Percentiles rank a stretch among this genome's conserved stretches.
These are phyloP conservation scores for Lasiosphaeria miniovina DNA, from an alignment of 495 filamentous ascomycete species.

Conservation along the genomic window DNA sequence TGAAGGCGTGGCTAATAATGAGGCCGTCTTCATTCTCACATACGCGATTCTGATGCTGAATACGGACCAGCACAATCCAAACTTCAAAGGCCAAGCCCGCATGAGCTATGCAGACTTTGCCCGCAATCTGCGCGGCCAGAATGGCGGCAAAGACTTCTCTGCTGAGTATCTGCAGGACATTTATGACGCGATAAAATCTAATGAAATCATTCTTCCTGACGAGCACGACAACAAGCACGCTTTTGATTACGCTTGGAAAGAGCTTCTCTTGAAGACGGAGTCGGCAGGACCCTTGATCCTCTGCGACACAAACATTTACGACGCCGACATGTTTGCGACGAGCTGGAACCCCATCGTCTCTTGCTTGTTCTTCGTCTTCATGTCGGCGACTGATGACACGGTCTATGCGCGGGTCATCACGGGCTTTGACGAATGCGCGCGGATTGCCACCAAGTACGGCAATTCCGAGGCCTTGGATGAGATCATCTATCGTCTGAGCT, in stretches of 20 bases:
- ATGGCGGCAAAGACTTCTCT: constrained; percentile 79
- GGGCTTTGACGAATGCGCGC: constrained; percentile 93
- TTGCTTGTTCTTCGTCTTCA: constrained; percentile 95
- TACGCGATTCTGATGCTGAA: constrained; percentile 97
- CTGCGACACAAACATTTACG: constrained; percentile 90
- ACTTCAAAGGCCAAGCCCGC: constrained; percentile 72
- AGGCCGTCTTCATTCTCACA: constrained; percentile 84
- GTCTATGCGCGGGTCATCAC: constrained; percentile 91
- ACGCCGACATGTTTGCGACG: constrained; percentile 95
- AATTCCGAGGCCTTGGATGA: constrained; percentile 86
- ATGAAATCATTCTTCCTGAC: constrained; percentile 95
- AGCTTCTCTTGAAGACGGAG: constrained; percentile 82
- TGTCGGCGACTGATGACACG: constrained; percentile 96
- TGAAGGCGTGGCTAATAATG: constrained; percentile 77
- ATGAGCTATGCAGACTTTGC: constrained; percentile 83
- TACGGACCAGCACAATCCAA: constrained; percentile 92
- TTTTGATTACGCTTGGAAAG: constrained; percentile 96
- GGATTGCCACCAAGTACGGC: constrained; percentile 83
- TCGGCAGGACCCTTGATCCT: constrained; percentile 68
- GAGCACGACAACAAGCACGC: constrained; percentile 95
- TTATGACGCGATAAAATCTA: constrained; percentile 83
- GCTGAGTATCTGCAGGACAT: constrained; percentile 83
- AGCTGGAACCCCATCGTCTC: constrained; percentile 95
- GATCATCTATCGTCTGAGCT: constrained; percentile 82
- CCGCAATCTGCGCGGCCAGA: constrained; percentile 84